Evolutionary conservation across 2,329 filamentous ascomycete genomes (phyloP), one percentile per base, ranked within the genome.

Genomic region (Aspergillus novoparasiticus): DNA sequence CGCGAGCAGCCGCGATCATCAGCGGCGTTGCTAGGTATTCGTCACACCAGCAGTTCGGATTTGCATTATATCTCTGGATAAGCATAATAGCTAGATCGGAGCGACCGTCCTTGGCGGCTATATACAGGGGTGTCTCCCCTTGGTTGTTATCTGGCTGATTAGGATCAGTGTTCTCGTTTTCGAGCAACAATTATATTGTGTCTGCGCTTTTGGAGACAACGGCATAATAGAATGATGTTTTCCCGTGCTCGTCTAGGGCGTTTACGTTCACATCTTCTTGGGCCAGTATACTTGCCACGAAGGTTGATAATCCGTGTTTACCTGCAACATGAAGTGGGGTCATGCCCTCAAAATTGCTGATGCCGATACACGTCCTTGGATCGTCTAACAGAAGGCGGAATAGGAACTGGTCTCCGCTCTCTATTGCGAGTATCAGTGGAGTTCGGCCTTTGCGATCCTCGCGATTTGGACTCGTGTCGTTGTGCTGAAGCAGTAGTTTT

Each of bases 201-300:
- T 14, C 21, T 26, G 4, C 12, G 11, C 14, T 14, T 1, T 14
- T 23, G 14, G 45, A 26, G 2, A 0, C 3, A 14, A 48, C 8
- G 2, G 45, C 21, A 2, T 48, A 8, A 16, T 12, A 23, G 11
- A 48, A 2, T 16, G 45, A 23, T 12, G n/a, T 26, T 28, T 48
- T 12, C 16, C 16, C 1, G 36, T 0, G 0, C 6, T 5, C 4
- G n/a, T 48, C 45, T 0, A 23, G 1, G 21, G 21, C 5, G 2
- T 48, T 26, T 23, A 48, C 21, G 4, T 48, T 26, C 45, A 26
- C 45, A 26, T 26, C 45, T 16, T 26, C 21, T 26, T 23, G n/a
- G 5, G 21, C 12, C 4, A 48, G 23, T 8, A 48, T 12, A 26
- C 4, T 6, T 8, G 9, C 45, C 21, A 53, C 48, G 4, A 32